Evolutionary conservation across 306 rosid genomes (phyloP), one percentile per base, ranked within the genome.

Genomic region (Betula pendula): DNA sequence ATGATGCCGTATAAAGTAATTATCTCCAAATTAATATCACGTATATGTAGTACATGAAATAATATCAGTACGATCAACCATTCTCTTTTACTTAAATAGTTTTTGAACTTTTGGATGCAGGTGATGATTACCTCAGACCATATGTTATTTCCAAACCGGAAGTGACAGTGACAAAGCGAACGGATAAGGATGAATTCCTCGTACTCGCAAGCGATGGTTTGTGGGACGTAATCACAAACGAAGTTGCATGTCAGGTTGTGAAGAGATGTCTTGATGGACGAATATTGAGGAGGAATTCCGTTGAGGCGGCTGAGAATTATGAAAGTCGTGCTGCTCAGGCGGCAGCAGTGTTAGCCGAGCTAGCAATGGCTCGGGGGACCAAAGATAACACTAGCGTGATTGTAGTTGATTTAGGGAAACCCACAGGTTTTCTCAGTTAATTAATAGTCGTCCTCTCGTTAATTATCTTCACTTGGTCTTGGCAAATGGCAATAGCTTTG

Each of bases 181-280:
- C 58, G 7, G 76, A 60, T 22, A 71, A 87, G 9, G 98, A 94
- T 60, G 98, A 94, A 44, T 94, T 94, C 80, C 87, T 94, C 2
- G 83, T 94, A 65, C 83, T 94, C 2, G 97, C 89, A 16, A 92
- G 98, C 60, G 98, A 94, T 80, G 98, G 98, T 0, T 81, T 94
- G 67, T 94, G 98, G 97, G 97, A 87, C 31, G 98, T 90, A 1
- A 69, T 94, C 5, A 81, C 98, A 0, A 89, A 88, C 9, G 91
- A 92, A 55, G 56, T 78, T 55, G 96, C 96, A 2, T 89, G 97
- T 66, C 87, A 79, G 35, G 80, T 89, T 38, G 97, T 90, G 45
- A 90, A 88, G 83, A 89, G 84, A 84, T 87, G 87, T 68, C 82
- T 94, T 10, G 76, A 70, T 2, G 87, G 93, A 8, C 72, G 65